These are phyloP conservation scores for Pseudocohnilembus persalinus DNA, from an alignment of 169 alveolate species.

Conservation along the genomic window DNA sequence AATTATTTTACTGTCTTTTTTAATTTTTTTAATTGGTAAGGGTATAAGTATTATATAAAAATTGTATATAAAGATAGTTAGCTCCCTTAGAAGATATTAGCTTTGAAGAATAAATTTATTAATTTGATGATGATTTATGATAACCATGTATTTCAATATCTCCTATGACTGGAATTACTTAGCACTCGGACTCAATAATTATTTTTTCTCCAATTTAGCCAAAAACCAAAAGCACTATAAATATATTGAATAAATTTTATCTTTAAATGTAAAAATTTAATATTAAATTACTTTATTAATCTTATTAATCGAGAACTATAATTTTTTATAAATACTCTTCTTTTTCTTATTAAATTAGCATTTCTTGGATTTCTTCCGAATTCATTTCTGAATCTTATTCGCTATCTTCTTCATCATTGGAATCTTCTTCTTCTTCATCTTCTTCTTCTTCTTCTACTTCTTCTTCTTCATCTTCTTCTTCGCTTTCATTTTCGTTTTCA, in stretches of 20 bases:
- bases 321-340: background rate
- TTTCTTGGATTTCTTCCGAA: background rate
- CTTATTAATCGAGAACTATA: background rate
- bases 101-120: no score
- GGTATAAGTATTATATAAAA: background rate
- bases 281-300: background rate
- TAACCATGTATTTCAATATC: background rate
- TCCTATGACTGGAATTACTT: background rate
- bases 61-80: no score
- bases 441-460: background rate
- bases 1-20: background rate
- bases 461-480: background rate
- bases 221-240: no score
- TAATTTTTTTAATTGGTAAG: no score
- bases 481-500: background rate
- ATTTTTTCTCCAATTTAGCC: background rate
- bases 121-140: background rate
- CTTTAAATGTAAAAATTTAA: no score
- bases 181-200: background rate
- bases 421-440: background rate
- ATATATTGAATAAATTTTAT: no score
- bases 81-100: background rate
- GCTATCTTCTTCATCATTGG: background rate
- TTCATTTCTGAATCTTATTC: background rate
- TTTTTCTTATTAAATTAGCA: background rate